Base-by-base conservation (phyloP, 305 asterid species). In the Lippia alba region DNA sequence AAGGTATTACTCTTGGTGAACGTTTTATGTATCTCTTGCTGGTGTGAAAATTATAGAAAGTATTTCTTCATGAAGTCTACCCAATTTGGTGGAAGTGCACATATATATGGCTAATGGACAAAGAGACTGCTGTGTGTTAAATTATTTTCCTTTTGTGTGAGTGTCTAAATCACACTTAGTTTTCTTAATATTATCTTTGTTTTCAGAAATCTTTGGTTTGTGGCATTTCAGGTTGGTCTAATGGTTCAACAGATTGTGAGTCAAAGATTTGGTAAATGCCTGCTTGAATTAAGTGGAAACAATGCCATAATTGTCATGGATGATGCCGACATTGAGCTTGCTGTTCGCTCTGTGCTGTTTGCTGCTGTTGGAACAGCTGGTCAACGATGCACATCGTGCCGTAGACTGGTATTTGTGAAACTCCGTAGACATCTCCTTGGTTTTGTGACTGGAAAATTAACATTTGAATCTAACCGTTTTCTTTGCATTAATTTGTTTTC, bases 361-460 rank as follows among this genome's bases (percentile, higher is more conserved):
- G 99, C 99, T 56, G 99, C 97, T 64, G 98, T 95, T 71, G 99
- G 99, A 76, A 92, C 98, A 19, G 99, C 98, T 81, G 99, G 99
- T 61, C 99, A 95, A 78, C 91, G 99, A 71, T 95, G 99, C 78
- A 92, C 99, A 12, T 90, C 98, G 15, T 94, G 98, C 82, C 96
- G 99, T 64, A 89, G 99, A 81, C 85, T 94, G 99, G 99, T 92
- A 88, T 12, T 19, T 61, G 44, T 18, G 51, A 54, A 65, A 56
- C 45, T 56, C 56, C 41, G 30, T 57, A 1, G 44, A 44, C 6
- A 14, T 44, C 62, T 73, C 48, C 11, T 59, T 1, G 41, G 56
- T 12, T 36, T 67, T 67, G 5, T 12, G 34, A 49, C 70, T 7
- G 18, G 59, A 70, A 60, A 15, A 51, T 59, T 36, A 32, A 60